Base-by-base conservation (phyloP, 2,329 filamentous ascomycete genomes). In the Aspergillus sclerotialis region DNA sequence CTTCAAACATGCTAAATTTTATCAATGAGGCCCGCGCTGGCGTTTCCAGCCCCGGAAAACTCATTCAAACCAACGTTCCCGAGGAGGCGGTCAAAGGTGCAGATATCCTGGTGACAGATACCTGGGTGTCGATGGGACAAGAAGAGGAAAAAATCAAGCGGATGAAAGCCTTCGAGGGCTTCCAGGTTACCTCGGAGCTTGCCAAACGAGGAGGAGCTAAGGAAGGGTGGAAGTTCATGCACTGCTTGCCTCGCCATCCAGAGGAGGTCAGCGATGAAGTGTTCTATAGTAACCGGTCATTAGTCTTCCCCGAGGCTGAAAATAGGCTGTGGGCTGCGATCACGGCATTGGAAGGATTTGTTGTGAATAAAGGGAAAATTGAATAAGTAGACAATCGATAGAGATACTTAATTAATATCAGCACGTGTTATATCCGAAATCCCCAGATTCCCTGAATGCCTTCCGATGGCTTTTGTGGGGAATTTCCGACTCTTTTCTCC, bases 111-210 rank as follows among this genome's bases (percentile, higher is more conserved):
- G 88, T 96, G 14, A 98, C 92, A 1, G 92, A 98, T 55, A 98
- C 92, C 1, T 98, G 92, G 92, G 77, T 98, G 19, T 94, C 87
- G 1, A 98, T 98, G 92, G 92, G 92, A 30, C 90, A 96, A 64
- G 92, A 98, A 63, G 78, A 77, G 37, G 92, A 98, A 63, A 72
- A 79, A 25, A 72, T 80, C 47, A 82, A 83, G 69, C 73, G 86
- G 32, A 60, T 95, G 40, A 76, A 81, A 55, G 87, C 80, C 2
- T 98, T 98, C 59, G 74, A 75, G 18, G 89, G 90, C 10, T 98
- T 89, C 65, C 90, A 95, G 60, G 84, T 98, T 53, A 95, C 90
- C 3, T 76, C 80, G 30, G 84, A 92, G 28, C 70, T 98, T 47
- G 90, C 88, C 2, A 76, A 81, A 62, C 74, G 80, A 32, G 89